Conservation (phyloP, 306 rosid genomes). For the Gastrolobium bilobum region DNA sequence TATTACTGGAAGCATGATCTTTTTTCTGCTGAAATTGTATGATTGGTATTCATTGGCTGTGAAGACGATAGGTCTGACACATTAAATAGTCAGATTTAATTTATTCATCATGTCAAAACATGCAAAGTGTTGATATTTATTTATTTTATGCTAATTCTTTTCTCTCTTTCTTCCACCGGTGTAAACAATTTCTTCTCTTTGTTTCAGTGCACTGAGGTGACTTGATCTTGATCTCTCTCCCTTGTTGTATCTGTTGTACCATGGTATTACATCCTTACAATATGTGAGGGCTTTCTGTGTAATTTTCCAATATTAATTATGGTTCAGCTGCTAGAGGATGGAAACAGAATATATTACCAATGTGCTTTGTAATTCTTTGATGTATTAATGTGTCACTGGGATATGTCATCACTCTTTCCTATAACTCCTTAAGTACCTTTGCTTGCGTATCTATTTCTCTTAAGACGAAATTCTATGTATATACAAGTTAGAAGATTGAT, state of each 20-base stretch:
- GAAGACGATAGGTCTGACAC: background rate
- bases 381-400: constrained; percentile 35
- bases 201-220: constrained; percentile 70
- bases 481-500: constrained; percentile 11
- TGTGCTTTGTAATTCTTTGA: constrained; percentile 34
- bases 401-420: constrained; percentile 29
- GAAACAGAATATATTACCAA: constrained; percentile 37
- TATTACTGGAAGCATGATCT: constrained; percentile 9
- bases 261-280: constrained; percentile 42
- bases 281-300: constrained; percentile 40
- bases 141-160: constrained; percentile 3
- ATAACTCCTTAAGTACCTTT: constrained; percentile 5
- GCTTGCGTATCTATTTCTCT: constrained; percentile 26
- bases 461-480: background rate
- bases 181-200: constrained; percentile 1
- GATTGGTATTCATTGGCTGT: background rate
- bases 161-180: background rate
- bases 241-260: constrained; percentile 14
- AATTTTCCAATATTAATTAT: constrained; percentile 32
- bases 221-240: constrained; percentile 43
- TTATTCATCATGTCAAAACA: constrained; percentile 8
- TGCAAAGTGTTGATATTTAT: background rate
- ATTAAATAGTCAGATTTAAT: background rate
- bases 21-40: constrained; percentile 17
- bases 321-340: constrained; percentile 44